Base-by-base conservation (phyloP, 208 protist genomes). In the Trypanosoma mega region DNA sequence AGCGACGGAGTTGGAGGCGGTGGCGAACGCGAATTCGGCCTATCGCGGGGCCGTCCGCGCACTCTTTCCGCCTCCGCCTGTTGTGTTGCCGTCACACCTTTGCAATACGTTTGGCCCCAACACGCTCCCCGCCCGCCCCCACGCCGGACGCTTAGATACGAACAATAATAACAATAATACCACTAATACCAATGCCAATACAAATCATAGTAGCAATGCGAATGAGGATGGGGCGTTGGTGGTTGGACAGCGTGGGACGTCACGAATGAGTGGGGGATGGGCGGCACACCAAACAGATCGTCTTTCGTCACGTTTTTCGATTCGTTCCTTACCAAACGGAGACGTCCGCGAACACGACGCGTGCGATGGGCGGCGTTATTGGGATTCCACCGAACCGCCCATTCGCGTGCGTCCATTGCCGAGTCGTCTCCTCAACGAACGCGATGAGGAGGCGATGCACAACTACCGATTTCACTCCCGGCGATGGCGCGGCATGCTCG, bases 381-480 rank as follows among this genome's bases (percentile, higher is more conserved):
- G 72, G 69, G 33, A 78, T 20, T 12, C 49, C 1, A 36, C 50
- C 46, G 36, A 29, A 16, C 63, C 69, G 3, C 6, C 18, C 0
- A 14, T 59, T 14, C 16, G 0, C 12, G 7, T 9, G 2, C 34
- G 21, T 34, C 16, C 31, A 7, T 49, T 68, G n/a, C 75, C 78
- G 2, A 88, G 78, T 34, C 63, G 49, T 16, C 48, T 88, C 9
- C 72, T 88, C 18, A 64, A 80, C 33, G 71, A 63, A 27, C 58
- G 71, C 57, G 70, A 70, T 52, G 49, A 61, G 5, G 59, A 68
- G 8, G 72, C 72, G 41, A 59, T 52, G 41, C 48, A 63, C 6
- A 44, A 75, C 9, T 84, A 79, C 46, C 71, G 74, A 9, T 70
- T 69, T 9, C 75, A 84, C 59, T 87, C 81, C 9, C 65, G 49